Base-by-base conservation (phyloP, 306 rosid genomes). In the Neltuma alba region DNA sequence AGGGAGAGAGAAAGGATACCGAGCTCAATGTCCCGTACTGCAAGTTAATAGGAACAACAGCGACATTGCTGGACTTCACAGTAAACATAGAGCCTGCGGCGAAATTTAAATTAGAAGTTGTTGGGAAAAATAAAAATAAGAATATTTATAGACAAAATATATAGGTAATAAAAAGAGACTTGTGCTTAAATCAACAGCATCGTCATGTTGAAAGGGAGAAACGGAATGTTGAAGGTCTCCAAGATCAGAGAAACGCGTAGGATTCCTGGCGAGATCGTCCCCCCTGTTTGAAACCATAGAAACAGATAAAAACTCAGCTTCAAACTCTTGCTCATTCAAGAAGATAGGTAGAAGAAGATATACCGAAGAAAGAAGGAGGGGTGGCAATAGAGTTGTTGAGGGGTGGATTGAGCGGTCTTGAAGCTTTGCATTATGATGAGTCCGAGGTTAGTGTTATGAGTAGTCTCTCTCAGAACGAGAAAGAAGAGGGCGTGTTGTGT, bases 131-230 rank as follows among this genome's bases (percentile, higher is more conserved):
- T 28, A 23, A 11, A 11, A 21, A 13, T 1, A n/a, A n/a, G 28
- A 9, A 65, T 10, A 65, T 37, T 20, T 65, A 4, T 7, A 38
- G 50, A 12, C 40, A 30, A 20, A 50, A 13, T 25, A 76, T 83
- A 58, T 37, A 30, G 65, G 73, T 40, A 66, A 18, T 74, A 57
- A 58, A 66, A 74, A 75, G 60, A 77, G 77, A 92, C 97, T 94
- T 90, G 93, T 76, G 85, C 87, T 89, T 92, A 92, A 91, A 92
- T 87, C 93, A 88, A 91, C 84, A 82, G 92, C 90, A 86, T 88
- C 87, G 38, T 89, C 87, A 45, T 73, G 91, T 67, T 83, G 91
- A 73, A 94, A 90, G 75, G 83, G 79, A 41, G 88, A 45, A 77
- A 88, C 76, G 80, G 94, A 89, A 41, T 83, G 89, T 9, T 89